phyloP scores from a whole-genome alignment of 208 protist genomes.

The Histomonas meleagridis region DNA sequence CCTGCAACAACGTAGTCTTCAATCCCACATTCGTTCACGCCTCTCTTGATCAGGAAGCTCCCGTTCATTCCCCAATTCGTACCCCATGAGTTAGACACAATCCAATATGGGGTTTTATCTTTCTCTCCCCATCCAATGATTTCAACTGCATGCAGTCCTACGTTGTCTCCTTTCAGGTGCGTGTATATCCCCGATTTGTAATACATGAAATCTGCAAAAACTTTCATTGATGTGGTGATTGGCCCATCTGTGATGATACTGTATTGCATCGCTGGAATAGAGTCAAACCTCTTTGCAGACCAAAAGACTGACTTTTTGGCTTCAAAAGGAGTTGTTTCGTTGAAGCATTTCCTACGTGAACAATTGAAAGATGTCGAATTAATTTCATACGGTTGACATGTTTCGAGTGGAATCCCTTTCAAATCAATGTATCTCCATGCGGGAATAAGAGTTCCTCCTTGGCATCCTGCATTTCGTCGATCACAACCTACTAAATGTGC shows the following conservation, averaged over 20 bases:
- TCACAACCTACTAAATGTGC: slow-evolving; percentile 29
- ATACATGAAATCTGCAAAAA: slow-evolving; percentile 49
- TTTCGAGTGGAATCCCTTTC: background rate
- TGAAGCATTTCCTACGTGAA: background rate
- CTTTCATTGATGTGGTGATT: slow-evolving; percentile 45
- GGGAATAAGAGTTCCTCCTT: slow-evolving; percentile 2
- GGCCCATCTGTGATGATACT: slow-evolving; percentile 47
- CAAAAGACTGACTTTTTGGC: background rate
- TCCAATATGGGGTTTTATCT: slow-evolving; percentile 42
- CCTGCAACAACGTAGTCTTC: slow-evolving; percentile 48
- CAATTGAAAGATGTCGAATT: slow-evolving; percentile 13
- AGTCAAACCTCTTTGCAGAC: background rate
- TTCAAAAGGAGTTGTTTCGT: background rate
- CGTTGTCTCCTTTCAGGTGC: slow-evolving; percentile 38
- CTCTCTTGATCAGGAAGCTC: slow-evolving; percentile 38
- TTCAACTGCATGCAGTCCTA: slow-evolving; percentile 49
- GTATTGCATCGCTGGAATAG: slow-evolving; percentile 41
- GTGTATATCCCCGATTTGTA: slow-evolving; percentile 51
- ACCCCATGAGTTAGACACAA: slow-evolving; percentile 42
- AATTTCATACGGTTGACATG: slow-evolving; percentile 21
- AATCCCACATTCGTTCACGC: slow-evolving; percentile 52
- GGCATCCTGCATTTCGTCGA: slow-evolving; percentile 34
- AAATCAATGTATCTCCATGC: slow-evolving; percentile 40
- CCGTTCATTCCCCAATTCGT: slow-evolving; percentile 41
- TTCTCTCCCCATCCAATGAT: slow-evolving; percentile 52